Conservation (phyloP, 345 rosid species). For the Brassica incana region DNA sequence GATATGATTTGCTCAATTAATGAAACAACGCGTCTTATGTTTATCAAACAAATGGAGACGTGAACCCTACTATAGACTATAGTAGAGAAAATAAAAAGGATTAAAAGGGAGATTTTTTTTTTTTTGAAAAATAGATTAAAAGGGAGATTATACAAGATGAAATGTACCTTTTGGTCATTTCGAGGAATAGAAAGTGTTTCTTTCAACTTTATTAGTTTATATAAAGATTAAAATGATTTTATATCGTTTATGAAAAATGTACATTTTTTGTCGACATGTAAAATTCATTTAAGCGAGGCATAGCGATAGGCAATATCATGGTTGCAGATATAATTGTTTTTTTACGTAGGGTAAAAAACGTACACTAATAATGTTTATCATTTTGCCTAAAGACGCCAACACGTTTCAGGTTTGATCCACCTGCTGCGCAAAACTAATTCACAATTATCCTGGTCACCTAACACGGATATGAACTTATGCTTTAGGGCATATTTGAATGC, state of each 20-base stretch:
- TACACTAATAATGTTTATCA: neutral
- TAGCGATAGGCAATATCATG: neutral
- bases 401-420: too few relatives aligned
- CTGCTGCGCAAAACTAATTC: too few relatives aligned
- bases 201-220: neutral
- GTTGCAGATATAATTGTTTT: neutral
- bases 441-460: too few relatives aligned
- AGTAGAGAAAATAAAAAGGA: neutral
- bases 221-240: too few relatives aligned
- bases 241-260: neutral
- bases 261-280: neutral
- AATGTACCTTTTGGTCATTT: neutral
- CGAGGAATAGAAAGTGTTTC: neutral
- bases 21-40: constrained; percentile 12
- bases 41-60: neutral
- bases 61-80: neutral
- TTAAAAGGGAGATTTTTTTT: neutral
- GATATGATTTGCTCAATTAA: neutral
- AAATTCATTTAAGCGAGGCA: neutral
- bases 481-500: too few relatives aligned
- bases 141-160: neutral
- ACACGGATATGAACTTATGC: too few relatives aligned
- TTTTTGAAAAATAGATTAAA: neutral
- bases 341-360: neutral
- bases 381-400: neutral